Evolutionary conservation across 345 rosid species (phyloP).

Genomic region (Nephelium lappaceum): DNA sequence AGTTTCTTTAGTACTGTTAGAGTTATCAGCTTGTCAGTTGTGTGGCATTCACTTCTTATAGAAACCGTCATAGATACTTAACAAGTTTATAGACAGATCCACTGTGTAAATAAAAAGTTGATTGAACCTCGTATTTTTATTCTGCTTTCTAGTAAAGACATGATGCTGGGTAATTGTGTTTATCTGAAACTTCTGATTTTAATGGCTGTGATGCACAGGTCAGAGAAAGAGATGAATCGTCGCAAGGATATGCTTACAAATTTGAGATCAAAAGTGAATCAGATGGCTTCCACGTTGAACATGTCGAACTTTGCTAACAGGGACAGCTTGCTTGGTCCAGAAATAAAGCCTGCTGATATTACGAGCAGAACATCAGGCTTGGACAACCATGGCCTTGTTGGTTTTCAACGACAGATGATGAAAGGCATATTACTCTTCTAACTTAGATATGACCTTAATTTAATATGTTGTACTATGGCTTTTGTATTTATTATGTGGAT

Average conservation of each 20-base stretch:
- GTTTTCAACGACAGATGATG: constrained; percentile 88
- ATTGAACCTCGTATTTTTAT: neutral
- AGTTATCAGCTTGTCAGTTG: neutral
- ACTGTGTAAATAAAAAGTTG: neutral
- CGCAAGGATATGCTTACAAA: constrained; percentile 86
- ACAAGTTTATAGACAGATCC: neutral
- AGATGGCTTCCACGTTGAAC: constrained; percentile 82
- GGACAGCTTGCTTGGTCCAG: constrained; percentile 85
- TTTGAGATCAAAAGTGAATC: constrained; percentile 71
- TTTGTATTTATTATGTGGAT: neutral
- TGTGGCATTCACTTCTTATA: neutral
- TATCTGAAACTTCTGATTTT: constrained; percentile 3
- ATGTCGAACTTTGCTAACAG: constrained; percentile 82
- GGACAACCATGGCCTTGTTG: constrained; percentile 88
- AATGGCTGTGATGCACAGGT: constrained; percentile 41
- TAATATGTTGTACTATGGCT: neutral
- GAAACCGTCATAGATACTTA: neutral
- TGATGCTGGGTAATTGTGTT: neutral
- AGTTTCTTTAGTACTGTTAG: neutral
- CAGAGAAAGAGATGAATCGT: constrained; percentile 94
- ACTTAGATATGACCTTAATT: neutral
- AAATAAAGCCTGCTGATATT: constrained; percentile 63
- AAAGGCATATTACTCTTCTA: constrained; percentile 55
- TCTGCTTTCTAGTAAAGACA: neutral
- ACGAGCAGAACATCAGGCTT: constrained; percentile 61